Base-by-base conservation (phyloP, 2,329 filamentous ascomycete species). In the Claviceps fusiformis region DNA sequence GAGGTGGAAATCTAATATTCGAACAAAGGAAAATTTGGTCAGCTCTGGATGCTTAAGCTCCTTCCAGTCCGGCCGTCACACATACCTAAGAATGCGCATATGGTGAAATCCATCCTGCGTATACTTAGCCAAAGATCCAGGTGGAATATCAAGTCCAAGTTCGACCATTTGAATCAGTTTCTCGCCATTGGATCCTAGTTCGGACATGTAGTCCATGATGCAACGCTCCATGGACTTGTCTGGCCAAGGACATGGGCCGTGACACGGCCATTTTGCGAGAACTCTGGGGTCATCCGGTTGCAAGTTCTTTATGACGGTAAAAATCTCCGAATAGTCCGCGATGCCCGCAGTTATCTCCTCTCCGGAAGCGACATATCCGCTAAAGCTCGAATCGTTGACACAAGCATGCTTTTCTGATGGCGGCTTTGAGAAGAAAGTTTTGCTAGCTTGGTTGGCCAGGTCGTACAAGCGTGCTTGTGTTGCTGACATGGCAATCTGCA, bases 61-160 rank as follows among this genome's bases (percentile, higher is more conserved):
- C 8, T 37, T 10, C 9, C 5, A 33, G 3, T 31, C 5, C 10
- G 15, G 19, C 49, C 11, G 17, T 39, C 7, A 9, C 27, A 52
- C 53, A 31, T 53, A 72, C 73, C 75, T 68, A 1, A 78, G 66
- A 19, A 76, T 66, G 6, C 75, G 68, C 67, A 76, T 71, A 58
- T 78, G 75, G 56, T 78, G 74, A 75, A 75, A 78, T 0, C 75
- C 75, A 55, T 78, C 75, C 8, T 68, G 58, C 0, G 73, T 75
- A 44, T 72, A 68, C 17, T 65, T 61, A 5, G 67, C 73, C 27
- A 78, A 60, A 24, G 71, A 68, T 3, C 72, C 70, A 4, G 64
- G 57, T 2, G 70, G 66, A 0, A 77, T 63, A 24, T 64, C 65
- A 6, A 78, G 65, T 0, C 75, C 75, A 31, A 74, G 61, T 56